These are phyloP conservation scores for Rubia yunnanensis DNA, from an alignment of 257 asterid genomes.

Conservation along the genomic window DNA sequence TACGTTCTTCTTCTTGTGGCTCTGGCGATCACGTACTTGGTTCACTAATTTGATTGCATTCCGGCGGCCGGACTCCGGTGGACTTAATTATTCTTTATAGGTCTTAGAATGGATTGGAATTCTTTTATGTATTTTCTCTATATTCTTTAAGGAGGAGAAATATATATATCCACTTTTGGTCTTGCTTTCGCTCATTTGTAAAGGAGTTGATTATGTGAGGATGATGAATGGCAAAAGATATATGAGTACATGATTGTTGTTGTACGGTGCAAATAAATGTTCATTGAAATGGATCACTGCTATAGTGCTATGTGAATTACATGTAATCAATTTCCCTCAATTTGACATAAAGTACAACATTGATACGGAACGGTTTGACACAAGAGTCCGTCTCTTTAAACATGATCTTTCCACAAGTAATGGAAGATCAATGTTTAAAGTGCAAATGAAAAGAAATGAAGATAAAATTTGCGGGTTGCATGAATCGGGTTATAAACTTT, in stretches of 20 bases:
- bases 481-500: no score
- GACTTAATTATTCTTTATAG: background rate
- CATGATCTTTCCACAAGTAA: no score
- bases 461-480: no score
- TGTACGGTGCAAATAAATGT: no score
- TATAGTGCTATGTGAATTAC: no score
- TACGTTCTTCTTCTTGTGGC: slow-evolving; percentile 44
- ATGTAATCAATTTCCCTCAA: no score
- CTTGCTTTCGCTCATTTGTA: background rate
- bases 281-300: no score
- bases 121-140: slow-evolving; percentile 17
- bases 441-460: no score
- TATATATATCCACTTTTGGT: background rate
- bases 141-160: slow-evolving; percentile 7
- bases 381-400: no score
- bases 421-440: no score
- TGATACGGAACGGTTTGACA: no score
- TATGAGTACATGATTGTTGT: background rate
- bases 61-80: slow-evolving; percentile 1
- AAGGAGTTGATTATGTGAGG: background rate
- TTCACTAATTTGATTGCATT: slow-evolving; percentile 25
- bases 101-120: background rate
- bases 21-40: slow-evolving; percentile 51
- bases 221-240: background rate
- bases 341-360: no score